Evolutionary conservation across 164 flowering plant species (phyloP).

Genomic region (Umbilicus rupestris): DNA sequence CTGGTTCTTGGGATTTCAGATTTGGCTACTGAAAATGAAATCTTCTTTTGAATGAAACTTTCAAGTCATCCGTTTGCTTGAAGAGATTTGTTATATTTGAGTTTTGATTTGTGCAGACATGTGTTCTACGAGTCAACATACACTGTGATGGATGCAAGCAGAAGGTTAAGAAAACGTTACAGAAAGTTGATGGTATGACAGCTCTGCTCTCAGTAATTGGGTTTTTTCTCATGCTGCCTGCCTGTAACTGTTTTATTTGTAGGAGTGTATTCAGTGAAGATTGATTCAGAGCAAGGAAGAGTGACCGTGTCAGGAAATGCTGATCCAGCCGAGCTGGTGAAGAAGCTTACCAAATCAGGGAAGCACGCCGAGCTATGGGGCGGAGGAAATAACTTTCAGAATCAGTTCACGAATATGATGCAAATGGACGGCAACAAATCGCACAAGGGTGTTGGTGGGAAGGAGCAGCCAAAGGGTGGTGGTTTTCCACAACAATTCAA

Average conservation of each 20-base stretch:
- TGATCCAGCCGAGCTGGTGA: slow-evolving; percentile 21
- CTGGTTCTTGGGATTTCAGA: not conserved
- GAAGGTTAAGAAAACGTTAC: slow-evolving; percentile 38
- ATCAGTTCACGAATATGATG: slow-evolving; percentile 25
- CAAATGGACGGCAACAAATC: slow-evolving; percentile 17
- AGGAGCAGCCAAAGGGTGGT: slow-evolving; percentile 19
- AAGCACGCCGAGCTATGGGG: slow-evolving; percentile 33
- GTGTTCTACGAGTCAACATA: slow-evolving; percentile 43
- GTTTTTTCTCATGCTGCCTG: not conserved
- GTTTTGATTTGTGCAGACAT: slow-evolving; percentile 26
- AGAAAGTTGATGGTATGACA: slow-evolving; percentile 45
- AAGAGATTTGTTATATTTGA: not conserved
- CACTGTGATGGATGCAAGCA: slow-evolving; percentile 55
- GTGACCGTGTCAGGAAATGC: slow-evolving; percentile 31
- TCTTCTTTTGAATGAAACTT: not conserved
- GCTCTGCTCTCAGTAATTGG: not conserved
- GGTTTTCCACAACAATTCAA: not conserved
- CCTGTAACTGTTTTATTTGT: not conserved
- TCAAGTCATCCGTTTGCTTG: not conserved
- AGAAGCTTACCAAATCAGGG: slow-evolving; percentile 23
- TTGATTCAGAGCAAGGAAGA: slow-evolving; percentile 26
- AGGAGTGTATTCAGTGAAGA: slow-evolving; percentile 29
- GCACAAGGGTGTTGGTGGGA: slow-evolving; percentile 21
- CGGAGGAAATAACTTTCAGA: slow-evolving; percentile 13
- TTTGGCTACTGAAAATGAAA: not conserved